These are phyloP conservation scores for Pichia sp. DNA, from an alignment of 1,139 yeast species.

Conservation along the genomic window DNA sequence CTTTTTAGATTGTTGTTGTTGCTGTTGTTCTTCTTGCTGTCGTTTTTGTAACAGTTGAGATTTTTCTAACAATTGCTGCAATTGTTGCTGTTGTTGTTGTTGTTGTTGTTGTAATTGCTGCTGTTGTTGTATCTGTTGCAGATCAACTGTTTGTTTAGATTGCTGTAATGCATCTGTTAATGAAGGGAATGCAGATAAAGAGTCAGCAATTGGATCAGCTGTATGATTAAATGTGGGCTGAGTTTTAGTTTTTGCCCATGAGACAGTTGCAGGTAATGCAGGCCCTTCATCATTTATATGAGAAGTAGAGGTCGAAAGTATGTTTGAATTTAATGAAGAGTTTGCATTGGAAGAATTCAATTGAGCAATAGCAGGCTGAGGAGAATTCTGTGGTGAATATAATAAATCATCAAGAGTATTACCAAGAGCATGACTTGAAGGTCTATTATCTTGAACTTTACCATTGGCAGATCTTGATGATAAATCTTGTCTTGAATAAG, in stretches of 20 bases:
- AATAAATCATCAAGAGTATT: constrained; percentile 9
- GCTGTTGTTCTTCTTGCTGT: constrained; percentile 14
- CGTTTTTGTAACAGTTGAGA: constrained; percentile 6
- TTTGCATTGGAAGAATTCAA: constrained; percentile 7
- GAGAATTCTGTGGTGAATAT: constrained; percentile 11
- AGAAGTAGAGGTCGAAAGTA: neutral
- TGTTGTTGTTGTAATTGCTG: constrained; percentile 12
- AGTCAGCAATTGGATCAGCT: constrained; percentile 34
- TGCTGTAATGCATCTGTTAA: constrained; percentile 51
- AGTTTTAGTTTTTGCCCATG: constrained; percentile 41
- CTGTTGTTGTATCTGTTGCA: constrained; percentile 17
- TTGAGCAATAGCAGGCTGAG: constrained; percentile 16
- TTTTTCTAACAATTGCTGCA: constrained; percentile 24
- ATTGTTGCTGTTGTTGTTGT: constrained; percentile 17
- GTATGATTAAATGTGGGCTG: constrained; percentile 24
- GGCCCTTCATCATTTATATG: constrained; percentile 26
- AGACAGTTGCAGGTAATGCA: constrained; percentile 51
- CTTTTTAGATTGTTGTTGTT: constrained; percentile 17
- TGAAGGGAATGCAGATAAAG: constrained; percentile 60
- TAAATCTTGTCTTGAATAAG: constrained; percentile 88
- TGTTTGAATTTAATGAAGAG: neutral
- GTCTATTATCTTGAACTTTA: constrained; percentile 39
- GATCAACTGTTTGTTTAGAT: constrained; percentile 6
- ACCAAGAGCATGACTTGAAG: constrained; percentile 26
- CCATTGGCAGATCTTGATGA: constrained; percentile 72